phyloP scores from a whole-genome alignment of 805 yeast genomes.

The Clavispora fructus region DNA sequence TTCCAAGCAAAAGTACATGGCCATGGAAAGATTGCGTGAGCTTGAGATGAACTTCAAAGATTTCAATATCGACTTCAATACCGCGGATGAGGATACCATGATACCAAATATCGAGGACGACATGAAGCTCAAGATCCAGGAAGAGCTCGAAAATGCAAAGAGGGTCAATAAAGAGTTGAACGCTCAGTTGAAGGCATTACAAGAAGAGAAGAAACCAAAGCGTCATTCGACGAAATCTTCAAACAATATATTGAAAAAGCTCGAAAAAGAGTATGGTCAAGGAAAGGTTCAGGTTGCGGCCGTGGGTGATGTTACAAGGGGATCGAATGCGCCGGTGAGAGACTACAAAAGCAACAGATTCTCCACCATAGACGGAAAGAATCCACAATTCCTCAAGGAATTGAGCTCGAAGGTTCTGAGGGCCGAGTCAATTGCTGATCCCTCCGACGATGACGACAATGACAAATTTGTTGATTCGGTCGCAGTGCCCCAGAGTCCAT shows the following conservation, averaged over 20 bases:
- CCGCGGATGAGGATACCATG: conserved; percentile 13
- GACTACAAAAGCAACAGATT: conserved; percentile 26
- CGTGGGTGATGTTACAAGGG: conserved; percentile 5
- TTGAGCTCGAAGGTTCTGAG: conserved; percentile 45
- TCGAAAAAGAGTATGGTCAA: conserved; percentile 42
- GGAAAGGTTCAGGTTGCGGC: conserved; percentile 32
- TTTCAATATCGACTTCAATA: conserved; percentile 51
- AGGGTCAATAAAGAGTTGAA: conserved; percentile 36
- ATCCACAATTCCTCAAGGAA: conserved; percentile 51
- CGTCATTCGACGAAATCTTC: conserved; percentile 8
- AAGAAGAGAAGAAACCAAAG: conserved; percentile 1
- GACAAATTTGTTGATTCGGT: conserved; percentile 7
- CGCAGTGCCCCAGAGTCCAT: background rate
- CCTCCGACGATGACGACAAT: conserved; percentile 14
- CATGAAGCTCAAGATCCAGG: conserved; percentile 33
- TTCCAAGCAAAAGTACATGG: conserved; percentile 56
- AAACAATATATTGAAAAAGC: conserved; percentile 18
- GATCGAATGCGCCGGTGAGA: conserved; percentile 17
- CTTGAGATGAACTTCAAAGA: conserved; percentile 64
- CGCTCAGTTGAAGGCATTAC: conserved; percentile 27
- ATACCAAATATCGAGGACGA: conserved; percentile 24
- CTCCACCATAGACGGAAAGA: conserved; percentile 34
- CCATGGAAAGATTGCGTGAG: conserved; percentile 66
- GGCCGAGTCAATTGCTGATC: conserved; percentile 29
- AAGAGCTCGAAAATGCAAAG: conserved; percentile 40